Conservation (phyloP, 1,284 basidiomycete species). For the Papiliotrema nemorosa region DNA sequence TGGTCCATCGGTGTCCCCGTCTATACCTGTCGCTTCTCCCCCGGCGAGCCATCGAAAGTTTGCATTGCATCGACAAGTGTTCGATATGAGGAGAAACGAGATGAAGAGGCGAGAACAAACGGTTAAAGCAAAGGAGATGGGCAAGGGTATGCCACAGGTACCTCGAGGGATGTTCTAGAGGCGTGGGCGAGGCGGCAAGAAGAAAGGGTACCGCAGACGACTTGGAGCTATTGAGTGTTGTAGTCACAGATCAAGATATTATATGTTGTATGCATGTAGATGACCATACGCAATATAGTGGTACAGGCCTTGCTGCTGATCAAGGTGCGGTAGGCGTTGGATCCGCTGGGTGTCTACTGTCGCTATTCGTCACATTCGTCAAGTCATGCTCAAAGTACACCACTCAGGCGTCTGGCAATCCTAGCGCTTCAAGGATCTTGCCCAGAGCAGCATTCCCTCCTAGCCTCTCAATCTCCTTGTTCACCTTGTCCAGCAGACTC, state of each 20-base stretch:
- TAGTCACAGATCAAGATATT: not conserved
- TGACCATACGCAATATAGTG: too few species aligned
- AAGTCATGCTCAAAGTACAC: not conserved
- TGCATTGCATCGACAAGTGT: slow-evolving; percentile 44
- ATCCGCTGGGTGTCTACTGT: too few species aligned
- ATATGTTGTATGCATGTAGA: too few species aligned
- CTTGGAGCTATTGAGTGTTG: not conserved
- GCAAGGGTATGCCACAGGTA: slow-evolving; percentile 28
- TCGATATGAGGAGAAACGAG: slow-evolving; percentile 42
- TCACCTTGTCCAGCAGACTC: slow-evolving; percentile 53
- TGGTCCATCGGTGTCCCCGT: slow-evolving; percentile 9
- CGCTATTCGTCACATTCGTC: too few species aligned
- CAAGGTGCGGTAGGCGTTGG: too few species aligned
- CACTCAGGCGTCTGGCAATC: slow-evolving; percentile 12
- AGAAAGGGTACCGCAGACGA: not conserved
- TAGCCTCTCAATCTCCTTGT: slow-evolving; percentile 40
- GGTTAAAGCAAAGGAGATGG: slow-evolving; percentile 43
- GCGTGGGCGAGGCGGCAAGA: not conserved
- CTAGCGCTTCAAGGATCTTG: slow-evolving; percentile 33
- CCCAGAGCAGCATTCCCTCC: slow-evolving; percentile 45
- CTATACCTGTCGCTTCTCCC: slow-evolving; percentile 10
- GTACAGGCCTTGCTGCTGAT: too few species aligned
- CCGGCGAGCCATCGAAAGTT: slow-evolving; percentile 42
- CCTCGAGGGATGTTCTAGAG: slow-evolving; percentile 4
- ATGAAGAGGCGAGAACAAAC: slow-evolving; percentile 34